Conservation (phyloP, 768 basidiomycete genomes). For the Austroboletus festivus region DNA sequence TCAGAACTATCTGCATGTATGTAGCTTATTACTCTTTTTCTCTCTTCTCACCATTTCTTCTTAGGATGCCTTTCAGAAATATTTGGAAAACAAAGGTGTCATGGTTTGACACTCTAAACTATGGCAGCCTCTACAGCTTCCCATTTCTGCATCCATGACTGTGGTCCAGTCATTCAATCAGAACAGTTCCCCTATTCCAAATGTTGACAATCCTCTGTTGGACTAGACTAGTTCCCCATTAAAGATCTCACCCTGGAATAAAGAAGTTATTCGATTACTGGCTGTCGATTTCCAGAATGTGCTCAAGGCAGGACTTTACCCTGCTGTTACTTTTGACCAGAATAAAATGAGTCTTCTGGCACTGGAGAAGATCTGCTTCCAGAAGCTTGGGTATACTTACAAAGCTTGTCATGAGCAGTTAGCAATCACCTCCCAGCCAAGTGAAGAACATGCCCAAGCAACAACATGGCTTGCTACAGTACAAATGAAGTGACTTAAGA, state of each 20-base stretch:
- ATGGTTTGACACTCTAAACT: no score
- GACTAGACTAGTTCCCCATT: neutral
- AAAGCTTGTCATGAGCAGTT: neutral
- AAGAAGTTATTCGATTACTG: neutral
- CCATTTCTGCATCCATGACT: neutral
- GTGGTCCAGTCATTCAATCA: neutral
- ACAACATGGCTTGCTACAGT: neutral
- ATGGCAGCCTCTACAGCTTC: neutral
- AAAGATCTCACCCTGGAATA: neutral
- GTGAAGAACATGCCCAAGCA: neutral
- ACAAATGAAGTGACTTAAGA: neutral
- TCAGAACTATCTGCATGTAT: no score
- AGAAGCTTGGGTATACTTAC: neutral
- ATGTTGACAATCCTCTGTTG: neutral
- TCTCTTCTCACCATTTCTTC: no score
- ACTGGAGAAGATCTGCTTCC: neutral
- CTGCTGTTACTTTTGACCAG: neutral
- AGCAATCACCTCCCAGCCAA: neutral
- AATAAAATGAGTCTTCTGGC: neutral
- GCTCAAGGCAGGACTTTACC: neutral
- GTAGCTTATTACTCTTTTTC: no score
- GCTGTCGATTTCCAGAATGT: neutral
- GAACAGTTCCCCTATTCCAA: neutral
- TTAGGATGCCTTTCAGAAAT: no score
- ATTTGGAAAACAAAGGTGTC: no score